Evolutionary conservation across 2,329 filamentous ascomycete species (phyloP).

Genomic region (Penicillium sp.): DNA sequence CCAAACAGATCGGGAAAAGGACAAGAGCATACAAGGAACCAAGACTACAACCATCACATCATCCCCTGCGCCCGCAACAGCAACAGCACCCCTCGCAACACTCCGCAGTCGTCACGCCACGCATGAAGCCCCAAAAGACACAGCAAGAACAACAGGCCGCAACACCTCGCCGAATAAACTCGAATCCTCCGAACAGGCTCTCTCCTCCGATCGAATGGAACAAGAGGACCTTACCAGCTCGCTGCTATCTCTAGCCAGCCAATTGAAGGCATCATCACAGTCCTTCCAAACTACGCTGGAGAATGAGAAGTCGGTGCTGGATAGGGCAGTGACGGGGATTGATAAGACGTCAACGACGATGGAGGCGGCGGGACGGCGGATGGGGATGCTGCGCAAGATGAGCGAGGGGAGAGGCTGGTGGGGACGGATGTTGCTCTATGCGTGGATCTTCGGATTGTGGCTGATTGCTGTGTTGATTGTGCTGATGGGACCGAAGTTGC

Average conservation of each 20-base stretch:
- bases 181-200: constrained; percentile 61
- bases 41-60: constrained; percentile 8
- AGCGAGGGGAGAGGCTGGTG: constrained; percentile 85
- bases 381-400: constrained; percentile 73
- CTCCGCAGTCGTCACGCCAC: constrained; percentile 25
- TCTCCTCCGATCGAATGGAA: constrained; percentile 72
- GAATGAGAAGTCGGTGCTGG: constrained; percentile 67
- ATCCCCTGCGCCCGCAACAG: constrained; percentile 12
- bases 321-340: constrained; percentile 67
- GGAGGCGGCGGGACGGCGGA: constrained; percentile 68
- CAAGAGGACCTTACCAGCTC: constrained; percentile 78
- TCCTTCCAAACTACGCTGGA: constrained; percentile 69
- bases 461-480: constrained; percentile 73
- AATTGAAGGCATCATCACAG: constrained; percentile 70
- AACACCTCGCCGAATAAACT: constrained; percentile 17
- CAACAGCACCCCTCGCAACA: constrained; percentile 14
- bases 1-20: neutral
- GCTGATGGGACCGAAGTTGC: constrained; percentile 79
- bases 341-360: constrained; percentile 72
- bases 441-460: constrained; percentile 77
- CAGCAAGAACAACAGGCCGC: constrained; percentile 20
- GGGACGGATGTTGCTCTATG: constrained; percentile 78
- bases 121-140: constrained; percentile 7
- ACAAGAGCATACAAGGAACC: neutral
- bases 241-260: constrained; percentile 72